Conservation (phyloP, 2,329 filamentous ascomycete species). For the Cladosporium sp. region DNA sequence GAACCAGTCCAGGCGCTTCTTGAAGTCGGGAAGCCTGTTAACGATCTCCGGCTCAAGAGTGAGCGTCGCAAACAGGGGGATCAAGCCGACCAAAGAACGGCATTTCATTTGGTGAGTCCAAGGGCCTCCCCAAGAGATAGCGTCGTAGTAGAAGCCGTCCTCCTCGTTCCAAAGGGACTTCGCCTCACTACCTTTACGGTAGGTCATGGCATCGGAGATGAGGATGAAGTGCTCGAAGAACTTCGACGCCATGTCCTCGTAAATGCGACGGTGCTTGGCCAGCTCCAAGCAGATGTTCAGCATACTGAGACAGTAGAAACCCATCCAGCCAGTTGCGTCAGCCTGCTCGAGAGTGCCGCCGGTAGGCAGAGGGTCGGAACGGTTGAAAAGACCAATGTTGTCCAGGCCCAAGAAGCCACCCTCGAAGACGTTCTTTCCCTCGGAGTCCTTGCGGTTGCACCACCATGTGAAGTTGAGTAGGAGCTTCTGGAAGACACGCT, state of each 20-base stretch:
- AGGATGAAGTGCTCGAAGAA: slow-evolving; percentile 99
- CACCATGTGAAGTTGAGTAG: slow-evolving; percentile 98
- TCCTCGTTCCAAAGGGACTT: slow-evolving; percentile 93
- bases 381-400: slow-evolving; percentile 97
- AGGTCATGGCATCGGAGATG: slow-evolving; percentile 92
- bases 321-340: slow-evolving; percentile 98
- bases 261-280: slow-evolving; percentile 88
- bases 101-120: slow-evolving; percentile 91
- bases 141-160: slow-evolving; percentile 97
- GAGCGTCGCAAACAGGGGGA: slow-evolving; percentile 84
- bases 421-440: slow-evolving; percentile 96
- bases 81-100: slow-evolving; percentile 84
- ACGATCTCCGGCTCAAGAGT: slow-evolving; percentile 92
- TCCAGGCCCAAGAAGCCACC: slow-evolving; percentile 92
- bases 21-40: slow-evolving; percentile 86
- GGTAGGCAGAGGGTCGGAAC: slow-evolving; percentile 88
- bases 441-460: slow-evolving; percentile 92
- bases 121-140: slow-evolving; percentile 90
- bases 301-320: slow-evolving; percentile 94
- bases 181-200: slow-evolving; percentile 61
- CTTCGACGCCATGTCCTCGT: slow-evolving; percentile 94
- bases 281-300: slow-evolving; percentile 93
- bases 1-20: slow-evolving; percentile 90
- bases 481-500: slow-evolving; percentile 93
- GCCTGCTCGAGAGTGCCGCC: slow-evolving; percentile 92